A percentile compares a stretch with the other conserved stretches of the same genome.
phyloP scores from a whole-genome alignment of 257 asterid species.

The Datura wrightii region DNA sequence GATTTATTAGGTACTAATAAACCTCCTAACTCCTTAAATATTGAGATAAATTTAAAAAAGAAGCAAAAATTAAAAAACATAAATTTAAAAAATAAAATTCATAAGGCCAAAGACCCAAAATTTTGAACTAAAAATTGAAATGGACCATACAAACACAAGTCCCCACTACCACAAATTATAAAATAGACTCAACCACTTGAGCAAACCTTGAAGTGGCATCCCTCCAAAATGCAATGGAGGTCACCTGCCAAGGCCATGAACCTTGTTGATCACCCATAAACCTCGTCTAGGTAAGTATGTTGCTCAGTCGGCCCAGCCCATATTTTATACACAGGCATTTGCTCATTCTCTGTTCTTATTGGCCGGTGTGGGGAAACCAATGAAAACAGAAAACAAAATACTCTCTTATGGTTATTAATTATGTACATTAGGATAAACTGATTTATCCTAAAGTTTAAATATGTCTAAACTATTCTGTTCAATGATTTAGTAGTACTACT shows the following conservation, averaged over 20 bases:
- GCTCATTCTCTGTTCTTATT: neutral
- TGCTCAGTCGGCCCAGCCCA: neutral
- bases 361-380: neutral
- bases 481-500: neutral
- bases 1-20: no score
- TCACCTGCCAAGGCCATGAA: neutral
- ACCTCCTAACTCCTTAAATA: no score
- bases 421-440: no score
- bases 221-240: slow-evolving; percentile 36
- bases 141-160: neutral
- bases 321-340: neutral
- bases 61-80: no score
- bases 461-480: neutral
- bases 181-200: slow-evolving; percentile 32
- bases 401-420: no score
- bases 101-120: no score
- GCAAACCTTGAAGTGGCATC: slow-evolving; percentile 37
- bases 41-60: no score
- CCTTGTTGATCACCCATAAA: slow-evolving; percentile 34
- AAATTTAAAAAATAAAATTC: no score
- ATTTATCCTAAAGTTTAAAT: neutral
- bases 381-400: no score
- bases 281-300: slow-evolving; percentile 47
- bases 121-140: no score
- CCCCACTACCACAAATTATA: slow-evolving; percentile 37